A percentile compares a stretch with the other conserved stretches of the same genome.
Evolutionary conservation across 441 rosid species (phyloP).

Genomic region (Populus hybrid): DNA sequence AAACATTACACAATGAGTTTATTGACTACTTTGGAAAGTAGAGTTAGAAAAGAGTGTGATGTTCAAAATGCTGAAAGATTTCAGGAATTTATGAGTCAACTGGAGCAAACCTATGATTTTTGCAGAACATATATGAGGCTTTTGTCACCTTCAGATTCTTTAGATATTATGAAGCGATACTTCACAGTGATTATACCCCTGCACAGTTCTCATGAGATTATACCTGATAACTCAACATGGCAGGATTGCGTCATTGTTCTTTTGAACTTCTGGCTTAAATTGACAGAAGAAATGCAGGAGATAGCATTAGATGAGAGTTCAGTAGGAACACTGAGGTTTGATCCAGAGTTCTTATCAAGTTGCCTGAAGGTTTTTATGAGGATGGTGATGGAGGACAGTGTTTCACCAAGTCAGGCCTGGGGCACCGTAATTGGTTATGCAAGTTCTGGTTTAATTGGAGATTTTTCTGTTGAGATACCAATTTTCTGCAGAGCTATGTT

Average conservation of each 20-base stretch:
- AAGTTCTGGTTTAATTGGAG: conserved; percentile 54
- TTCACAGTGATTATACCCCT: conserved; percentile 49
- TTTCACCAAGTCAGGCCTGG: conserved; percentile 96
- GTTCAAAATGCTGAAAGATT: conserved; percentile 61
- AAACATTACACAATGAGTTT: conserved; percentile 52
- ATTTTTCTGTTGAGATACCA: conserved; percentile 43
- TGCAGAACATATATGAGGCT: conserved; percentile 56
- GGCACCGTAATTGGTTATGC: conserved; percentile 54
- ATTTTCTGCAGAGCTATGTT: conserved; percentile 79
- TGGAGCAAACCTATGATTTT: too few relatives aligned
- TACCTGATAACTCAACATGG: conserved; percentile 88
- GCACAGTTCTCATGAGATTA: conserved; percentile 38
- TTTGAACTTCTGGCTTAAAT: conserved; percentile 77
- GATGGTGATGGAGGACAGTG: conserved; percentile 83
- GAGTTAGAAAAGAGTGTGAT: conserved; percentile 41
- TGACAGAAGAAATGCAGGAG: conserved; percentile 81
- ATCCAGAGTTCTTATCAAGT: conserved; percentile 57
- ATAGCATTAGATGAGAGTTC: conserved; percentile 36
- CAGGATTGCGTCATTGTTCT: conserved; percentile 84
- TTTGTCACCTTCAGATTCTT: conserved; percentile 63
- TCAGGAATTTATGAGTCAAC: conserved; percentile 59
- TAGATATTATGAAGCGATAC: conserved; percentile 64
- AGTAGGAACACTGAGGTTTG: conserved; percentile 36
- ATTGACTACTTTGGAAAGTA: conserved; percentile 53
- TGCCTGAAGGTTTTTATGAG: conserved; percentile 67